A percentile compares a stretch with the other conserved stretches of the same genome.
phyloP scores from a whole-genome alignment of 1,284 basidiomycete genomes.

The Trametes sp. region DNA sequence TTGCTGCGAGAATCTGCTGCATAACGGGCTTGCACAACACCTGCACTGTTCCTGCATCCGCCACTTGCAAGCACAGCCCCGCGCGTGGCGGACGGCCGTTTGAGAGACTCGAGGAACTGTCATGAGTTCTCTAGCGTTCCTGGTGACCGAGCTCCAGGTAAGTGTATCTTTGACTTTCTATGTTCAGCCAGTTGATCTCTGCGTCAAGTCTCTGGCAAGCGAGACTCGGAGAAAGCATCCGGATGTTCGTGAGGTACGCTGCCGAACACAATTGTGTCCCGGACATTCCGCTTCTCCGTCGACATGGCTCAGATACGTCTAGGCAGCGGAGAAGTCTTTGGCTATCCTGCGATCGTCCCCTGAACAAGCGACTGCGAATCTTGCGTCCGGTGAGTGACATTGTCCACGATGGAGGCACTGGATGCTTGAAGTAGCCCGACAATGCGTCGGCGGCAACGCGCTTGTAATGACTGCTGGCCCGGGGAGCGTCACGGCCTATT shows the following conservation, averaged over 20 bases:
- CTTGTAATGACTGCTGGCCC: background rate
- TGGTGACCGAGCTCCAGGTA: constrained; percentile 64
- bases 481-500: too few relatives aligned
- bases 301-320: background rate
- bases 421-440: background rate
- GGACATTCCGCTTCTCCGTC: background rate
- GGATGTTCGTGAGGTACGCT: constrained; percentile 80
- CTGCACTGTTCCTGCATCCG: too few relatives aligned
- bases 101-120: background rate
- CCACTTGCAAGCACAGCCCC: background rate
- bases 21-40: too few relatives aligned
- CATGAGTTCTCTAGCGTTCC: constrained; percentile 62
- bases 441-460: background rate
- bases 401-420: background rate
- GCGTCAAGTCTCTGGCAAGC: constrained; percentile 69
- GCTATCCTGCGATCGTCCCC: constrained; percentile 80
- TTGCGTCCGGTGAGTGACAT: constrained; percentile 65
- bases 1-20: too few relatives aligned
- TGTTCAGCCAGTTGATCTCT: constrained; percentile 3
- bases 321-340: constrained; percentile 88
- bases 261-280: background rate
- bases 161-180: constrained; percentile 3
- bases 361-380: constrained; percentile 67
- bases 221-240: constrained; percentile 85
- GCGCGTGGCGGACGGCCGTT: background rate